Evolutionary conservation across 371 early-diverging fungal species (phyloP).

Genomic region (Syncephalastrum sp.): DNA sequence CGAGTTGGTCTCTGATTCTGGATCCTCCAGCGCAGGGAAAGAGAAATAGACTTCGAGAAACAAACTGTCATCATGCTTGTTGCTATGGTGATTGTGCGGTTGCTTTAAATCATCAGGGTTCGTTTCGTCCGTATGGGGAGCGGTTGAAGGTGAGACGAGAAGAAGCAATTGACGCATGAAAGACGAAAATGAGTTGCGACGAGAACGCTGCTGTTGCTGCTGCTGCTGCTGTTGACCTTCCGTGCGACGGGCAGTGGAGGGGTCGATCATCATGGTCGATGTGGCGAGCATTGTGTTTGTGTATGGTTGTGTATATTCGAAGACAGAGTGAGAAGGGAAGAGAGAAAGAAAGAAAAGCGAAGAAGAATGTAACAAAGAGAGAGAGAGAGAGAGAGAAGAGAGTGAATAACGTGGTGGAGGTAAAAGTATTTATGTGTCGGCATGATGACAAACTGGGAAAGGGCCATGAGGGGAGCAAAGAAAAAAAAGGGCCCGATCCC

Average conservation of each 20-base stretch:
- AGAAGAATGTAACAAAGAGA: conserved; percentile 5
- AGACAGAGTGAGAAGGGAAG: conserved; percentile 4
- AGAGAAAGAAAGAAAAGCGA: conserved; percentile 3
- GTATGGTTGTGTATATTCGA: conserved; percentile 2
- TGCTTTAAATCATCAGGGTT: neutral
- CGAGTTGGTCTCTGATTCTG: conserved; percentile 17
- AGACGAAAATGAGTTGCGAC: conserved; percentile 16
- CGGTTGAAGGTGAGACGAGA: conserved; percentile 11
- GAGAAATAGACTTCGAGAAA: conserved; percentile 23
- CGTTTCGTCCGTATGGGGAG: conserved; percentile 4
- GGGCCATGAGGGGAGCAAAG: conserved; percentile 20
- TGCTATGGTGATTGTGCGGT: neutral
- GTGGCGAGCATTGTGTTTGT: conserved; percentile 9
- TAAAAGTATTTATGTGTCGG: conserved; percentile 9
- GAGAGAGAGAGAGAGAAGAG: conserved; percentile 6
- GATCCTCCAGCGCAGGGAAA: conserved; percentile 22
- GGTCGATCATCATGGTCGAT: conserved; percentile 14
- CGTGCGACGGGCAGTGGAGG: no score
- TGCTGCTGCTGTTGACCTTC: conserved; percentile 4
- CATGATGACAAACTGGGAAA: conserved; percentile 17
- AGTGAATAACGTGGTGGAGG: neutral
- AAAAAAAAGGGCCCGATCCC: no score
- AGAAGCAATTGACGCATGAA: conserved; percentile 18
- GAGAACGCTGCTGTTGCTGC: conserved; percentile 3
- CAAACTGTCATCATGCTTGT: conserved; percentile 10